Evolutionary conservation across 352 stramenopile species (phyloP), one percentile per base, ranked within the genome.

Genomic region (Phytophthora crassamura): DNA sequence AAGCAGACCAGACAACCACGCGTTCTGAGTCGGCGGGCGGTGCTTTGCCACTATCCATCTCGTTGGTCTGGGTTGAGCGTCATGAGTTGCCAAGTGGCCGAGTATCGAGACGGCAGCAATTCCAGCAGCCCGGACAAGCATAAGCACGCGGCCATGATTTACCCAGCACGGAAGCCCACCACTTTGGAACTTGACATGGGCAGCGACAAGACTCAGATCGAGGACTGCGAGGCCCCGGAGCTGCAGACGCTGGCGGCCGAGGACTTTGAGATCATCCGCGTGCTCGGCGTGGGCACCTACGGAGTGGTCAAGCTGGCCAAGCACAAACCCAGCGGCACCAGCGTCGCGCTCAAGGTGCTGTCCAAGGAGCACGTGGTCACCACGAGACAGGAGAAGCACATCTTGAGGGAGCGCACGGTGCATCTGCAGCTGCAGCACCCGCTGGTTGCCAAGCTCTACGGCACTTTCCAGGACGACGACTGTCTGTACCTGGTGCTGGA

Each of bases 401-500:
- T 94, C 34, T 54, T 93, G 42, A 72, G 85, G 28, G 89, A 96
- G 52, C 84, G 81, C 12, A 77, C 67, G 9, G 79, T 94, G 30
- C 85, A 94, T 57, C 54, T 86, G 43, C 60, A 77, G 30, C 64
- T 95, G 42, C 67, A 78, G 45, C 85, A 96, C 48, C 78, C 82
- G 34, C 83, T 94, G 33, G 81, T 95, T 38, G 78, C 84, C 0
- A 77, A 69, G 9, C 64, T 97, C 22, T 88, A 88, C 53, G 79
- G 77, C 30, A 91, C 80, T n/a, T 94, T 95, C 59, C 87, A 94
- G 62, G 89, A 97, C 62, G 73, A 88, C 30, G 80, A 93, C 42
- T 91, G 80, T 51, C 59, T 95, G 14, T 97, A 93, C 62, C 67
- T 97, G 7, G 77, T 92, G 36, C 78, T 95, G 16, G 86, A 95